These are phyloP conservation scores for Myxozyma mucilagina DNA, from an alignment of 805 yeast species.

Conservation along the genomic window DNA sequence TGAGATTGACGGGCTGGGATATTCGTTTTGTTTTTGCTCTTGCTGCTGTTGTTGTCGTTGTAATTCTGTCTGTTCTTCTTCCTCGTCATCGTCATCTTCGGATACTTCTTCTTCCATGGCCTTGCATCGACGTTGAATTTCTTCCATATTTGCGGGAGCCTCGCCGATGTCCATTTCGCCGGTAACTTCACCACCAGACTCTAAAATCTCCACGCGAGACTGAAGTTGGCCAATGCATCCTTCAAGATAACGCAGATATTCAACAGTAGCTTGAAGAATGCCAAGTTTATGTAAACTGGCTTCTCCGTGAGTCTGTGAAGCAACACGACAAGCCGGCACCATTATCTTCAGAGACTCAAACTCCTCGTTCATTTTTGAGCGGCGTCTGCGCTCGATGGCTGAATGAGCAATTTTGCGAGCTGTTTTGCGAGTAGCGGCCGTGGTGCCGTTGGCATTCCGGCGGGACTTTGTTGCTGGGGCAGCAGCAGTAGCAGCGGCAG, in stretches of 20 bases:
- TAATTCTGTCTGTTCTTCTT: slow-evolving; percentile 32
- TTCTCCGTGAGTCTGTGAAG: slow-evolving; percentile 42
- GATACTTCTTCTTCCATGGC: slow-evolving; percentile 44
- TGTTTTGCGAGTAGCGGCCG: slow-evolving; percentile 38
- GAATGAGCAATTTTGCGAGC: slow-evolving; percentile 66
- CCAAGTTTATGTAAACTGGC: slow-evolving; percentile 80
- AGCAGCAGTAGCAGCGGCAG: background rate
- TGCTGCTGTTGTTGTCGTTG: background rate
- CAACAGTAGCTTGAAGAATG: slow-evolving; percentile 78
- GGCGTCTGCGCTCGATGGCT: slow-evolving; percentile 73
- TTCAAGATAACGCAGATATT: slow-evolving; percentile 71
- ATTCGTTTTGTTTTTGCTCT: background rate
- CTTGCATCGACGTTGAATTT: slow-evolving; percentile 5
- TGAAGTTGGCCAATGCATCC: slow-evolving; percentile 25
- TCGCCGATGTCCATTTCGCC: background rate
- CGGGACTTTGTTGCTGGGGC: slow-evolving; percentile 7
- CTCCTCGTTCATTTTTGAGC: slow-evolving; percentile 78
- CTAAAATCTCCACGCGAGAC: slow-evolving; percentile 15
- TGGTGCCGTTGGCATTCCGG: slow-evolving; percentile 11
- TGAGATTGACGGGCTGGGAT: background rate
- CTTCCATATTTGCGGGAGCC: background rate
- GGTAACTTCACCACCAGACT: slow-evolving; percentile 5
- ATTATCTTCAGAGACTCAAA: slow-evolving; percentile 76
- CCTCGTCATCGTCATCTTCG: slow-evolving; percentile 42
- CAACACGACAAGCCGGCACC: slow-evolving; percentile 74